These are phyloP conservation scores for Bryopsis sp. DNA, from an alignment of 139 green algal species.

Conservation along the genomic window DNA sequence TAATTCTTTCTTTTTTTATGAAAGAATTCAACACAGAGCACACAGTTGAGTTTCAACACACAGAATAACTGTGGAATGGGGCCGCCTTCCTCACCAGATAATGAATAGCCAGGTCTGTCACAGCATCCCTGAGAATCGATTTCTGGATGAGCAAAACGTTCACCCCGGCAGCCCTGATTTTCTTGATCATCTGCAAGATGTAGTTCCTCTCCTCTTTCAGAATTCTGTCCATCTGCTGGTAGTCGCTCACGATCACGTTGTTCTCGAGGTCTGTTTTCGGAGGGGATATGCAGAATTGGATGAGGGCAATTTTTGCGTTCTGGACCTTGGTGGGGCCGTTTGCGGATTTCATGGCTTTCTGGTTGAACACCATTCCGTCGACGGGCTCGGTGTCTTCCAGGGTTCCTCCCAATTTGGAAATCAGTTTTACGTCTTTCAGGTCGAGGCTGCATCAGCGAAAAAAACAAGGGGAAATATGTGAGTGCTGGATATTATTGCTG, in stretches of 20 bases:
- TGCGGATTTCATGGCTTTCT: constrained; percentile 78
- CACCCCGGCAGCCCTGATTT: constrained; percentile 87
- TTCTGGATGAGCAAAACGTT: constrained; percentile 99
- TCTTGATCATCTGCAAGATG: constrained; percentile 97
- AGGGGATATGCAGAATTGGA: constrained; percentile 91
- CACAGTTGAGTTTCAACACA: not conserved
- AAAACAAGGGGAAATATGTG: too few relatives aligned
- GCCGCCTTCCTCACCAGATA: constrained; percentile 73
- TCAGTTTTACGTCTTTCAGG: constrained; percentile 86
- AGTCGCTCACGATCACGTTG: constrained; percentile 91
- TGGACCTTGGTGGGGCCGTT: constrained; percentile 83
- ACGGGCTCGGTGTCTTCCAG: constrained; percentile 94
- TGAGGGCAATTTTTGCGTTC: constrained; percentile 92
- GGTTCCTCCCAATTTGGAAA: constrained; percentile 90
- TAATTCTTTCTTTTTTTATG: too few relatives aligned
- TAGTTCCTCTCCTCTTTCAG: constrained; percentile 98
- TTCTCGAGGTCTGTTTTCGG: constrained; percentile 99
- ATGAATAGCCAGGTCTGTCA: constrained; percentile 94
- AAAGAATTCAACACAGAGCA: not conserved
- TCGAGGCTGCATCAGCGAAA: constrained; percentile 62
- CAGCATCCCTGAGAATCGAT: constrained; percentile 91
- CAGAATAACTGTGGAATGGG: too few relatives aligned
- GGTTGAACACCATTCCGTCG: constrained; percentile 92
- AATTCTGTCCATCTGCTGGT: constrained; percentile 80
- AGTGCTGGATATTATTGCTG: too few relatives aligned